Percentiles rank a stretch among this genome's conserved stretches.
These are phyloP conservation scores for Bacidia rubella DNA, from an alignment of 495 filamentous ascomycete species.

Conservation along the genomic window DNA sequence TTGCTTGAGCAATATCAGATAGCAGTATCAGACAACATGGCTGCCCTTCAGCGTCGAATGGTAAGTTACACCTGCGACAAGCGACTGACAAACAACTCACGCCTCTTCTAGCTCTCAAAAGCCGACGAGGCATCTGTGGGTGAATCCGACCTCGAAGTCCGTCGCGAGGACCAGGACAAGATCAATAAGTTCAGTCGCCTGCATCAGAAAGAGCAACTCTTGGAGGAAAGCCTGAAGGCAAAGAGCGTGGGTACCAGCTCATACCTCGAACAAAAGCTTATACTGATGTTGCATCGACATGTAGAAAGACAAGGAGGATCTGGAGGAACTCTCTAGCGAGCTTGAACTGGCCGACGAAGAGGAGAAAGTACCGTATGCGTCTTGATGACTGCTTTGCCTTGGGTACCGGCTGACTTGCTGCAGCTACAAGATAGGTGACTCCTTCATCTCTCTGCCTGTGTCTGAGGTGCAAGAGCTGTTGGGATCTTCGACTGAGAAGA, in stretches of 20 bases:
- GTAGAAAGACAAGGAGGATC: conserved; percentile 96
- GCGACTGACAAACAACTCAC: not conserved
- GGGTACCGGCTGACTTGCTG: conserved; percentile 6
- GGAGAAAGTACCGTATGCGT: conserved; percentile 67
- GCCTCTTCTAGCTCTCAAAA: conserved; percentile 58
- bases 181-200: conserved; percentile 96
- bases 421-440: conserved; percentile 94
- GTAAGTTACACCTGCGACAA: conserved; percentile 1
- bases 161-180: conserved; percentile 92
- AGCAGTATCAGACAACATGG: too few species aligned
- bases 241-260: conserved; percentile 51
- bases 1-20: too few species aligned
- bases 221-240: conserved; percentile 69
- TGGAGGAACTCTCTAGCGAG: conserved; percentile 82
- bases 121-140: conserved; percentile 69
- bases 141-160: conserved; percentile 74
- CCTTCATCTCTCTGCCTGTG: conserved; percentile 77
- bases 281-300: conserved; percentile 12
- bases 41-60: conserved; percentile 18
- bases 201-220: conserved; percentile 64
- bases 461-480: conserved; percentile 77
- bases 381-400: not conserved
- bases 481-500: conserved; percentile 48
- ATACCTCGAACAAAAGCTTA: not conserved
- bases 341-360: conserved; percentile 94